Percentiles rank a stretch among this genome's conserved stretches.
Conservation (phyloP, 768 basidiomycete species). For the Leccinum olivaceopallidum region DNA sequence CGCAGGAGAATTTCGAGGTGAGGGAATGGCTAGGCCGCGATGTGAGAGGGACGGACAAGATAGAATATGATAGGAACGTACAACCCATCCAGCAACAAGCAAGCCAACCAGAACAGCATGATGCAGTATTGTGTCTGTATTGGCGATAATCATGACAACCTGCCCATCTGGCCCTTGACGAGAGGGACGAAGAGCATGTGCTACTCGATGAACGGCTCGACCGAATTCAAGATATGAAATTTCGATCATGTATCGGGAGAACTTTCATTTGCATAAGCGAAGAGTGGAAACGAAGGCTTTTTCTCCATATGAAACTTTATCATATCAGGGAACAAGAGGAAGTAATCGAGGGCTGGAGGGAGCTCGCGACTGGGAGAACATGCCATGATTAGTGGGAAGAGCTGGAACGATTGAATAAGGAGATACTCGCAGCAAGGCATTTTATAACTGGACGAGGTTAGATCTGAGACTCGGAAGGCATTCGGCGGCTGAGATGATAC, state of each 20-base stretch:
- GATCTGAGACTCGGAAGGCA: too few relatives aligned
- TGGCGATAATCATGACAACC: constrained; percentile 26
- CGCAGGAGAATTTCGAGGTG: constrained; percentile 43
- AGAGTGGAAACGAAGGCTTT: constrained; percentile 26
- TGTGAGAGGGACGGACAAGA: constrained; percentile 18
- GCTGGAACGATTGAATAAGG: constrained; percentile 1
- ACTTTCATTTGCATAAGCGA: constrained; percentile 15
- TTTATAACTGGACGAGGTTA: constrained; percentile 17
- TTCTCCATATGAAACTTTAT: constrained; percentile 26
- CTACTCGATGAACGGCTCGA: constrained; percentile 35
- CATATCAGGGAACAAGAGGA: constrained; percentile 27
- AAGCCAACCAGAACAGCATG: constrained; percentile 36
- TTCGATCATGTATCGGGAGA: constrained; percentile 13
- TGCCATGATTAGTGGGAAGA: constrained; percentile 7
- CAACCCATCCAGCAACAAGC: constrained; percentile 39
- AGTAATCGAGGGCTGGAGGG: constrained; percentile 26
- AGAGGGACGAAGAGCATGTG: constrained; percentile 40
- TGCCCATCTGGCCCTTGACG: constrained; percentile 25
- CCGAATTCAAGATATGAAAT: constrained; percentile 32
- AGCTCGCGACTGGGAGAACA: background rate
- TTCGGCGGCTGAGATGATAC: too few relatives aligned
- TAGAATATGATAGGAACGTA: constrained; percentile 7
- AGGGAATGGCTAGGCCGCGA: constrained; percentile 34
- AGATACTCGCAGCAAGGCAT: background rate
- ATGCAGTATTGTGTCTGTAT: constrained; percentile 36